A percentile compares a stretch with the other conserved stretches of the same genome.
phyloP scores from a whole-genome alignment of 169 alveolate species.

The Cryptosporidium ubiquitum region DNA sequence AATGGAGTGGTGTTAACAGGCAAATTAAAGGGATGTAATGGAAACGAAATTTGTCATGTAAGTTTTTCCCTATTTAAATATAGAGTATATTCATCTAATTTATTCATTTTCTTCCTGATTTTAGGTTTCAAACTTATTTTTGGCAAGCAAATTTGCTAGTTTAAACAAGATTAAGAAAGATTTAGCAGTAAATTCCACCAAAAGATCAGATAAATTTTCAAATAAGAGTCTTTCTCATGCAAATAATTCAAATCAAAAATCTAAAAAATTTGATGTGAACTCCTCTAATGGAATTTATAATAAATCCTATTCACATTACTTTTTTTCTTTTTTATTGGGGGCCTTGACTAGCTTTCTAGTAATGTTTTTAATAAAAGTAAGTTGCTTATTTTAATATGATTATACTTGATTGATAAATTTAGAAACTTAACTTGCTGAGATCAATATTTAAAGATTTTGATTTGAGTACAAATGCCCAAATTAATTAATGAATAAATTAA shows the following conservation, averaged over 20 bases:
- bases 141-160: constrained; percentile 5
- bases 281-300: no score
- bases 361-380: no score
- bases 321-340: no score
- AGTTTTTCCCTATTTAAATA: background rate
- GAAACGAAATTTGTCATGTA: constrained; percentile 52
- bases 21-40: constrained; percentile 1
- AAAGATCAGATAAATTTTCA: background rate
- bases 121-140: constrained; percentile 24
- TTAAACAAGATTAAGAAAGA: background rate
- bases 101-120: background rate
- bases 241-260: background rate
- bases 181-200: background rate
- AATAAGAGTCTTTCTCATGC: background rate
- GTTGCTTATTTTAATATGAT: no score
- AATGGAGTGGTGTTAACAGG: constrained; percentile 42
- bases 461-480: no score
- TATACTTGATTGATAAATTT: no score
- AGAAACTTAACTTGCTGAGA: no score
- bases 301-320: no score
- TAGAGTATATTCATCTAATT: background rate
- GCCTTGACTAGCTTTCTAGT: no score
- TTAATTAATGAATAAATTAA: no score
- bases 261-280: background rate
- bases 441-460: no score